A percentile compares a stretch with the other conserved stretches of the same genome.
Conservation (phyloP, 2,329 filamentous ascomycete species). For the Phaeomoniella chlamydospora region DNA sequence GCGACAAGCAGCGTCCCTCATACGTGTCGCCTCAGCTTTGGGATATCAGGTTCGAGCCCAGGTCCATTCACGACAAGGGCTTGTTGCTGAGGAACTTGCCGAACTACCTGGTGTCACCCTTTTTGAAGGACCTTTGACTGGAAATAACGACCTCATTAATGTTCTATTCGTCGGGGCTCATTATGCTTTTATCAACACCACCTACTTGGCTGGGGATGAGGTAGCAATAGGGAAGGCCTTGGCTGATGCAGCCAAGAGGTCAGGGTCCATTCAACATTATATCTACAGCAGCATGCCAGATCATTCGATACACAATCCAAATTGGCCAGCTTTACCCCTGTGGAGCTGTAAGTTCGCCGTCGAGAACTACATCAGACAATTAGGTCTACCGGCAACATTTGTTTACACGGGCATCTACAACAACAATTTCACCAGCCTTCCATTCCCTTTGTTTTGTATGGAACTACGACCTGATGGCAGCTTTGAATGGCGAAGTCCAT, state of each 20-base stretch:
- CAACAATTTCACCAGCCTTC: slow-evolving; percentile 92
- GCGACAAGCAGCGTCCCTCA: slow-evolving; percentile 87
- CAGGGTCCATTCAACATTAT: slow-evolving; percentile 68
- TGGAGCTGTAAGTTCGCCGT: slow-evolving; percentile 90
- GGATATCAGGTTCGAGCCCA: slow-evolving; percentile 90
- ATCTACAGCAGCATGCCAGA: slow-evolving; percentile 97
- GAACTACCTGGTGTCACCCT: slow-evolving; percentile 69
- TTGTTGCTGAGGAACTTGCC: slow-evolving; percentile 77
- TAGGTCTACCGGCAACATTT: slow-evolving; percentile 76
- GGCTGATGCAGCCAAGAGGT: slow-evolving; percentile 75
- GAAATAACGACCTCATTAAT: slow-evolving; percentile 59
- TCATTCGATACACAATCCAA: slow-evolving; percentile 61
- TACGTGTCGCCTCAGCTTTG: slow-evolving; percentile 83
- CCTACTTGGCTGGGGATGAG: slow-evolving; percentile 82
- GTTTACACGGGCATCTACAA: slow-evolving; percentile 97
- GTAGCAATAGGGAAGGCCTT: slow-evolving; percentile 75
- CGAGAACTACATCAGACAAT: slow-evolving; percentile 75
- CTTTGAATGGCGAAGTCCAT: slow-evolving; percentile 86
- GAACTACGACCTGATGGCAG: slow-evolving; percentile 71
- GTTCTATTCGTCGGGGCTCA: slow-evolving; percentile 72
- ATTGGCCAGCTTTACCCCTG: slow-evolving; percentile 72
- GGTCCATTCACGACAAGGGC: slow-evolving; percentile 70
- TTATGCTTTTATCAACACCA: slow-evolving; percentile 94
- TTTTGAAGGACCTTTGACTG: slow-evolving; percentile 49
- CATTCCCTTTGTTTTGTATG: slow-evolving; percentile 92